Evolutionary conservation across 164 flowering plant species (phyloP), one percentile per base, ranked within the genome.

Genomic region (Dillenia suffruticosa): DNA sequence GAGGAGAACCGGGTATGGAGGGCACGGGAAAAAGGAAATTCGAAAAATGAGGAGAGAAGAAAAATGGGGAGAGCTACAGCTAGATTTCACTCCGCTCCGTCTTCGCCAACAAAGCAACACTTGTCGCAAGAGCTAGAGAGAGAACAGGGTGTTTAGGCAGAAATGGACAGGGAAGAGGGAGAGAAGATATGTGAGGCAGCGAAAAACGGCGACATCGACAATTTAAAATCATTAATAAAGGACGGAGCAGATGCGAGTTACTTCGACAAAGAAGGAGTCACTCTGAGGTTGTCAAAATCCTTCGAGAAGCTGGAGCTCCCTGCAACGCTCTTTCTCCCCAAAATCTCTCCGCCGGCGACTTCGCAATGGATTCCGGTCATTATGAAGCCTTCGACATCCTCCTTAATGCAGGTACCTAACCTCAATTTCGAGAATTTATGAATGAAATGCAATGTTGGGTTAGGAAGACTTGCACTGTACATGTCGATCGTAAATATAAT

Each of bases 281-380:
- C 65, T 67, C 90, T 56, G 71, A 55, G 11, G 75, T 67, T 5
- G 85, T 84, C 44, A 78, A 77, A 64, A 56, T 61, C 24, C 85
- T 85, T 9, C 90, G 85, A 54, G 88, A 85, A 51, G 84, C 84
- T 12, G 97, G 96, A n/a, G 93, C 94, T 1, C 96, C 96, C 0
- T 91, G 96, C 97, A 94, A 94, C 65, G 96, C 99, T 11, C 83
- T 94, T 61, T 81, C 92, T 10, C 96, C 92, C 54, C 78, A 84
- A 24, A 79, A 81, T 55, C 68, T 86, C 66, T 91, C 94, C 14
- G 97, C 99, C 22, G 99, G 99, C 3, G 97, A 94, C 68, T 79
- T 94, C 24, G 89, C 97, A 55, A 91, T 94, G 97, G 89, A 88
- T 8, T 59, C 73, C 11, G 93, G 88, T 13, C 94, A 89, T 72